These are phyloP conservation scores for Nemania abortiva DNA, from an alignment of 2,329 filamentous ascomycete species.

Conservation along the genomic window DNA sequence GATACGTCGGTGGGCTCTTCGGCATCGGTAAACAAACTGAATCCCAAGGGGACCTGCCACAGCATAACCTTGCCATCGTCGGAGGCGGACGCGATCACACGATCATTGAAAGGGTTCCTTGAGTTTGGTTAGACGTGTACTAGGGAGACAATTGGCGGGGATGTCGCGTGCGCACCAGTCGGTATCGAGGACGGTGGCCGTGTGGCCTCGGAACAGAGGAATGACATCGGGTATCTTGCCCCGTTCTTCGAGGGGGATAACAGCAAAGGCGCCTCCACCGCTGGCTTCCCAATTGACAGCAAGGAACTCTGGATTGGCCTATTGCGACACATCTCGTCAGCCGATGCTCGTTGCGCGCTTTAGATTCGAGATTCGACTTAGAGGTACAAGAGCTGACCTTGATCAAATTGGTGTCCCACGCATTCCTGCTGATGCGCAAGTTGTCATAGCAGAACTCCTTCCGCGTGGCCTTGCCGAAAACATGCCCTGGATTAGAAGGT, in stretches of 20 bases:
- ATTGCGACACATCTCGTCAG: constrained; percentile 45
- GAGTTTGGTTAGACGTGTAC: constrained; percentile 48
- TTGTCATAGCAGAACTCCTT: constrained; percentile 99
- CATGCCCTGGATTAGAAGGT: constrained; percentile 76
- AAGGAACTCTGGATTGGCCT: constrained; percentile 96
- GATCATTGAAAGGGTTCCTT: constrained; percentile 97
- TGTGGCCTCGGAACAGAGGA: constrained; percentile 95
- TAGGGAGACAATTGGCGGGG: constrained; percentile 11
- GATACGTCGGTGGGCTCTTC: constrained; percentile 86
- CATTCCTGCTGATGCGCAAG: constrained; percentile 95
- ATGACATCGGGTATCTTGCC: constrained; percentile 93
- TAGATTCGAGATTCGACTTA: constrained; percentile 2
- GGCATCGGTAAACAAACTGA: constrained; percentile 84
- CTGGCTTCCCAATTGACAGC: constrained; percentile 98
- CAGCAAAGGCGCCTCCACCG: constrained; percentile 95
- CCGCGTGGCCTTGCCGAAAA: constrained; percentile 94
- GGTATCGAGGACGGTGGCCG: constrained; percentile 80
- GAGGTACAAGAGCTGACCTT: constrained; percentile 70
- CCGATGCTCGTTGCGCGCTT: constrained; percentile 25
- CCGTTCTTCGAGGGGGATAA: constrained; percentile 89
- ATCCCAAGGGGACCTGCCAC: constrained; percentile 92
- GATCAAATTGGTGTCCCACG: constrained; percentile 98
- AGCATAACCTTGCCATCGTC: constrained; percentile 98
- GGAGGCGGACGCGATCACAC: constrained; percentile 89
- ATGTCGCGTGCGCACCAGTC: constrained; percentile 41